phyloP scores from a whole-genome alignment of 257 asterid genomes.

The Petunia axillaris region DNA sequence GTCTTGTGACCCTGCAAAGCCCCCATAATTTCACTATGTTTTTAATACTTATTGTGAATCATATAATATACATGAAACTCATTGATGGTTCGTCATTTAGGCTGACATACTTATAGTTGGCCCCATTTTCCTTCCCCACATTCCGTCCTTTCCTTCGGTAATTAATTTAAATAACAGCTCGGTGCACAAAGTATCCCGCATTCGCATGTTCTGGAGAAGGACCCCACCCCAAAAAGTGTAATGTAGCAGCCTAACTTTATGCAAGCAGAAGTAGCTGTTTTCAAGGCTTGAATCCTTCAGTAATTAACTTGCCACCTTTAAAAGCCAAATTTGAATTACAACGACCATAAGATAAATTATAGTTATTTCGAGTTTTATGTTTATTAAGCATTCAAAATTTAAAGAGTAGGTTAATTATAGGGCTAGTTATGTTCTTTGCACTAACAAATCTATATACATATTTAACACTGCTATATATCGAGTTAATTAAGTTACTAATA shows the following conservation, averaged over 20 bases:
- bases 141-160: no score
- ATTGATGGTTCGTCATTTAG: background rate
- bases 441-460: no score
- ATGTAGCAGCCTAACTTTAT: no score
- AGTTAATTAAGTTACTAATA: no score
- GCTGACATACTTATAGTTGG: conserved; percentile 12
- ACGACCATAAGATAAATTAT: background rate
- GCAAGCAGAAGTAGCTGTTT: no score
- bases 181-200: no score
- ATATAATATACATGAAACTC: background rate
- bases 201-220: no score
- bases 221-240: no score
- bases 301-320: background rate
- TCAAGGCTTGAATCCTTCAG: no score
- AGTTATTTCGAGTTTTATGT: background rate
- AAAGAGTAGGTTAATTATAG: background rate
- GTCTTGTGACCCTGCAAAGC: background rate
- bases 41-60: background rate
- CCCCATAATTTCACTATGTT: background rate
- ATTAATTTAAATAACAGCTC: no score
- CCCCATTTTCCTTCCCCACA: background rate
- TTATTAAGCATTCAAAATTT: background rate
- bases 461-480: no score
- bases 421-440: no score
- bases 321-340: background rate